Evolutionary conservation across 129 eudicot genomes (phyloP).

Genomic region (Chrysanthemum seticuspe): DNA sequence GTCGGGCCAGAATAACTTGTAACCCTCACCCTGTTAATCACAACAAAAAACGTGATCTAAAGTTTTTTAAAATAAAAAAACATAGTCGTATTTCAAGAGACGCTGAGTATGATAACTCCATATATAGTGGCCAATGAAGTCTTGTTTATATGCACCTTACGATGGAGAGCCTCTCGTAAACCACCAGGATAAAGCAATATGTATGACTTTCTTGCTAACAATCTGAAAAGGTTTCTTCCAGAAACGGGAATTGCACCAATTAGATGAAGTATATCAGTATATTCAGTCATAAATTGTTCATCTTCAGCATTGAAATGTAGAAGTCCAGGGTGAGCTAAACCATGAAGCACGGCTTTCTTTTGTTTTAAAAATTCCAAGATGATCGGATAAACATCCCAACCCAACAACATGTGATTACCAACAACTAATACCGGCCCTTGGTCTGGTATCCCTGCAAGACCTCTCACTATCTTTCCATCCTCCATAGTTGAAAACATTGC

Average conservation of each 20-base stretch:
- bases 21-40: constrained; percentile 28
- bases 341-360: constrained; percentile 43
- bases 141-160: constrained; percentile 20
- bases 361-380: constrained; percentile 54
- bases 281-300: constrained; percentile 22
- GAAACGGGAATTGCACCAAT: constrained; percentile 35
- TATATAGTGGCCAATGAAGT: too few species aligned
- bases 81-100: too few species aligned
- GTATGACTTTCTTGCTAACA: constrained; percentile 32
- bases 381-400: constrained; percentile 52
- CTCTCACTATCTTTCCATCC: constrained; percentile 78
- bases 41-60: neutral
- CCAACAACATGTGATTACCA: constrained; percentile 88
- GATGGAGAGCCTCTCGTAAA: constrained; percentile 32
- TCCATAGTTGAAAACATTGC: constrained; percentile 66
- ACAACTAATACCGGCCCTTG: constrained; percentile 84
- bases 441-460: constrained; percentile 75
- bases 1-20: constrained; percentile 38
- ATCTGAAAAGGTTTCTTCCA: constrained; percentile 29
- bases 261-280: constrained; percentile 21
- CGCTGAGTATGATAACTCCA: too few species aligned
- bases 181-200: constrained; percentile 37
- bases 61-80: neutral
- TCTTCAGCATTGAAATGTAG: constrained; percentile 17
- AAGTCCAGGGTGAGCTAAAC: constrained; percentile 32